Evolutionary conservation across 495 filamentous ascomycete species (phyloP).

Genomic region (Saxophila tyrrhenica): DNA sequence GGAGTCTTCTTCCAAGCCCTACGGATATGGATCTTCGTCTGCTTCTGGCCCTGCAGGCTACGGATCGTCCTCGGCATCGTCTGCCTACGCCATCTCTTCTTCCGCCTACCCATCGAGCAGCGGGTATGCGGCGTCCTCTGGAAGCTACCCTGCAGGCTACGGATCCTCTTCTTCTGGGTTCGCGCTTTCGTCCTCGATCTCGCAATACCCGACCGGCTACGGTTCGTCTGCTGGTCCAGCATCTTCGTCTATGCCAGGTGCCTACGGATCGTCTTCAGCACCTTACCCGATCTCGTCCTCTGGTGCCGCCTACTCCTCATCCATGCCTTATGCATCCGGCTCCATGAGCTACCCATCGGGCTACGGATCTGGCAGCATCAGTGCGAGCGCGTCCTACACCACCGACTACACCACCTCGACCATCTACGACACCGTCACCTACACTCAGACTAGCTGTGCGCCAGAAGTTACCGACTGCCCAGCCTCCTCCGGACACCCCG

Average conservation of each 20-base stretch:
- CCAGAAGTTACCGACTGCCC: neutral
- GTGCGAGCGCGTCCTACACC: neutral
- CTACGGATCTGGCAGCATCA: neutral
- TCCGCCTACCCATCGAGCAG: neutral
- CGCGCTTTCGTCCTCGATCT: neutral
- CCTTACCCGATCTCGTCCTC: neutral
- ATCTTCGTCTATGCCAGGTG: too few species aligned
- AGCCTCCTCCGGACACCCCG: neutral
- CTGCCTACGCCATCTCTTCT: neutral
- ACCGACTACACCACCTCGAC: slow-evolving; percentile 1
- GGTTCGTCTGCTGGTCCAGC: too few species aligned
- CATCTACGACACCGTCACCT: neutral
- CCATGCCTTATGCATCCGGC: too few species aligned
- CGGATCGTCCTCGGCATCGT: neutral
- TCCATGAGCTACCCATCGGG: too few species aligned
- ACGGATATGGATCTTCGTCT: neutral
- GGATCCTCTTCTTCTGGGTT: neutral
- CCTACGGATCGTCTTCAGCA: neutral
- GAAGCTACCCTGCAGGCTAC: too few species aligned
- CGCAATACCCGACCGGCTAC: neutral
- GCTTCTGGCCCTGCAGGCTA: neutral
- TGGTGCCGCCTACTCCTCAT: neutral
- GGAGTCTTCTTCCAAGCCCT: neutral
- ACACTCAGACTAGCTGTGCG: neutral
- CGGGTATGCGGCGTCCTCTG: neutral